Evolutionary conservation across 176 grass and related monocot genomes (phyloP).

Genomic region (Carex littledalei): DNA sequence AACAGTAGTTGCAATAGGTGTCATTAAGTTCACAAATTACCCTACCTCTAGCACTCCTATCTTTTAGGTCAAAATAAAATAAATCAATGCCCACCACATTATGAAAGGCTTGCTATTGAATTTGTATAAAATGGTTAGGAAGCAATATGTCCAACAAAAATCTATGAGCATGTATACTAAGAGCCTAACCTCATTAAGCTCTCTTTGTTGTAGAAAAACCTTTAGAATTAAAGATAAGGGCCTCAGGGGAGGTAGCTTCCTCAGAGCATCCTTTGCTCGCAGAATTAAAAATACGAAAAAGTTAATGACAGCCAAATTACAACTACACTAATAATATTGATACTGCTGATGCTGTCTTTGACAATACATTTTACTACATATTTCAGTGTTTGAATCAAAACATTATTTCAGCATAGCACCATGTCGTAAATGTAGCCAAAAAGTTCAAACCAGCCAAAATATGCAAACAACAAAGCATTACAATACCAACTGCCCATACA

Average conservation of each 20-base stretch:
- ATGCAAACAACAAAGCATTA: neutral
- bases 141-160: neutral
- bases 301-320: neutral
- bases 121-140: neutral
- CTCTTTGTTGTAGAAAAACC: constrained; percentile 99
- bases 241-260: constrained; percentile 81
- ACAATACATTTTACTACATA: neutral
- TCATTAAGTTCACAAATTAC: neutral
- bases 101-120: neutral
- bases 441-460: neutral
- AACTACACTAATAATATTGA: neutral
- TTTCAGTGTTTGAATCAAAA: neutral
- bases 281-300: neutral
- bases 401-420: neutral
- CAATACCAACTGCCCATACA: neutral
- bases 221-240: constrained; percentile 91
- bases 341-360: neutral
- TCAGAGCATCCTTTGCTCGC: constrained; percentile 53
- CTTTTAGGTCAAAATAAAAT: neutral
- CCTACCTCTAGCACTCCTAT: neutral
- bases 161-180: neutral
- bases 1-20: neutral
- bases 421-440: neutral
- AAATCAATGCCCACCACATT: neutral
- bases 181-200: constrained; percentile 84